A percentile compares a stretch with the other conserved stretches of the same genome.
These are phyloP conservation scores for Durio zibethinus DNA, from an alignment of 345 rosid species.

Conservation along the genomic window DNA sequence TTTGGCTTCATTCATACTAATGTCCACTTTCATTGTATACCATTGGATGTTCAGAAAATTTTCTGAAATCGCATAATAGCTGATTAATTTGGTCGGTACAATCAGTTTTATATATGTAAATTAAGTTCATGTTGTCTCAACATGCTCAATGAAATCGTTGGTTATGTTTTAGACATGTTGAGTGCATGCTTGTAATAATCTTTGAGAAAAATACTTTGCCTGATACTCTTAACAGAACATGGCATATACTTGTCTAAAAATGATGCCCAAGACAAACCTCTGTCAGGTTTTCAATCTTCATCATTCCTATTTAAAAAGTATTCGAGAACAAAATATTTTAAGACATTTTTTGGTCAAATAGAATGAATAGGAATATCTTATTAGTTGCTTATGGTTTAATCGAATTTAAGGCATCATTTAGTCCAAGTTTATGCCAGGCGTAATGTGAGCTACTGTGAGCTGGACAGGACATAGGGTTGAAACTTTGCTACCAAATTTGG, in stretches of 20 bases:
- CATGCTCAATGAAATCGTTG: neutral
- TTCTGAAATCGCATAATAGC: conserved; percentile 17
- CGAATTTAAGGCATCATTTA: neutral
- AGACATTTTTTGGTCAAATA: neutral
- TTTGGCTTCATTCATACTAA: conserved; percentile 26
- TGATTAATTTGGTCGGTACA: too few species aligned
- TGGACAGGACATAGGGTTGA: neutral
- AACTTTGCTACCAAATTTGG: neutral
- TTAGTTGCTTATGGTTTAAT: neutral
- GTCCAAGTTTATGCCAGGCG: neutral
- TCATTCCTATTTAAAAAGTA: neutral
- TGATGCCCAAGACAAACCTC: neutral
- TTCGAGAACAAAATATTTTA: neutral
- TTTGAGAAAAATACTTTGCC: neutral
- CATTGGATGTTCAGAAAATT: conserved; percentile 25
- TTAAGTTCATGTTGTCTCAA: neutral
- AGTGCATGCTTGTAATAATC: too few species aligned
- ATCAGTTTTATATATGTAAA: neutral
- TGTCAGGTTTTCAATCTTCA: neutral
- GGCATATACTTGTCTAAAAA: neutral
- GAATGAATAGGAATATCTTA: neutral
- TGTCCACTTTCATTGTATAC: conserved; percentile 25
- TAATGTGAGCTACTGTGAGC: neutral
- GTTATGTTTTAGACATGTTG: neutral
- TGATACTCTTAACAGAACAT: neutral